phyloP scores from a whole-genome alignment of 1,139 yeast species.

The Oligophagozyma castellii region DNA sequence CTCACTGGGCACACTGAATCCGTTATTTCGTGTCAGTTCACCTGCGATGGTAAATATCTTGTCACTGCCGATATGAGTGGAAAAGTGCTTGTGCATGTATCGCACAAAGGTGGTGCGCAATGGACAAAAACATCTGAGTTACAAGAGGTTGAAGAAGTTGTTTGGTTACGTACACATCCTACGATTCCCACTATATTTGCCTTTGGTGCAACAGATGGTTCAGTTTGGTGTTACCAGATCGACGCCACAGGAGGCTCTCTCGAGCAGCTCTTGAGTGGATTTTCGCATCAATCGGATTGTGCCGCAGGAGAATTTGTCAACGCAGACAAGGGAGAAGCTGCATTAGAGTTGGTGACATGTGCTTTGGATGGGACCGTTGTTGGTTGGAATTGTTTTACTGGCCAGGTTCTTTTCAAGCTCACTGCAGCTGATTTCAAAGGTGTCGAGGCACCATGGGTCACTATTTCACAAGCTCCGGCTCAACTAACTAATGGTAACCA shows the following conservation, averaged over 20 bases:
- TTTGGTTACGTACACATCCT: constrained; percentile 76
- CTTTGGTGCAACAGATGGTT: constrained; percentile 87
- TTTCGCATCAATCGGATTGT: constrained; percentile 66
- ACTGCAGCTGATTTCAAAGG: constrained; percentile 55
- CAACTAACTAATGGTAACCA: constrained; percentile 31
- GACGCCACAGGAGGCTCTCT: constrained; percentile 40
- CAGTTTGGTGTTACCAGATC: constrained; percentile 85
- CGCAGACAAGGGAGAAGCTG: constrained; percentile 45
- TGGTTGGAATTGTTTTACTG: constrained; percentile 82
- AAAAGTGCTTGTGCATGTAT: constrained; percentile 56
- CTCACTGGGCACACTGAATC: constrained; percentile 73
- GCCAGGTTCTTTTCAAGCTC: constrained; percentile 49
- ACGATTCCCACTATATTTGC: constrained; percentile 61
- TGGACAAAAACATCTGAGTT: constrained; percentile 59
- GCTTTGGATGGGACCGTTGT: constrained; percentile 85
- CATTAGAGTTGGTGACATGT: constrained; percentile 53
- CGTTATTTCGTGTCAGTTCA: constrained; percentile 72
- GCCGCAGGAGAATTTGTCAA: constrained; percentile 64
- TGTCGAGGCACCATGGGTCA: constrained; percentile 78
- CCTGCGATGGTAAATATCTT: constrained; percentile 64
- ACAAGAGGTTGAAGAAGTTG: constrained; percentile 76
- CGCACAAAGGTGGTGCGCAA: constrained; percentile 61
- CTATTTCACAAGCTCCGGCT: constrained; percentile 38
- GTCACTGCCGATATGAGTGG: constrained; percentile 96
- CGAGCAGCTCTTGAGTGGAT: constrained; percentile 67